A percentile compares a stretch with the other conserved stretches of the same genome.
Conservation (phyloP, 768 basidiomycete genomes). For the Kwoniella sp. region DNA sequence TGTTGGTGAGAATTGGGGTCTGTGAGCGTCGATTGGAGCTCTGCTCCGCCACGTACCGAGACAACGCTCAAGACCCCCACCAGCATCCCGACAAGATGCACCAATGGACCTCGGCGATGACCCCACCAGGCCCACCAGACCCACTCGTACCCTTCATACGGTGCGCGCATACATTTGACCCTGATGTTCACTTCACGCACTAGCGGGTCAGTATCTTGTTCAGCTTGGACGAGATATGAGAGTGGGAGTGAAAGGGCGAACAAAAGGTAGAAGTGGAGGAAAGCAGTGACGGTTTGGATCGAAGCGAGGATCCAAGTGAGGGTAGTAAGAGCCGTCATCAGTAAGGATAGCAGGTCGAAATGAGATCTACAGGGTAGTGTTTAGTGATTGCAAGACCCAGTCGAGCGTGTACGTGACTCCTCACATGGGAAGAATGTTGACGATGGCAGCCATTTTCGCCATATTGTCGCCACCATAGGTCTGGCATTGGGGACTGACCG, state of each 20-base stretch:
- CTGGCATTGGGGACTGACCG: slow-evolving; percentile 5
- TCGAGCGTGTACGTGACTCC: not conserved
- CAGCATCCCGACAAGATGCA: slow-evolving; percentile 11
- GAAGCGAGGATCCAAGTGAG: slow-evolving; percentile 29
- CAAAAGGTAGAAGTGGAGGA: slow-evolving; percentile 40
- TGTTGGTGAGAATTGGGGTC: no score
- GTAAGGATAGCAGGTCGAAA: slow-evolving; percentile 13
- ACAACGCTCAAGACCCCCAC: slow-evolving; percentile 13
- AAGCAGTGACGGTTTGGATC: slow-evolving; percentile 19
- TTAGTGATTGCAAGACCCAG: not conserved
- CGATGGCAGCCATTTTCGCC: not conserved
- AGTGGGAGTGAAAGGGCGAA: slow-evolving; percentile 39
- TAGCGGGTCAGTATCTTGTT: not conserved
- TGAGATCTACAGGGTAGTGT: slow-evolving; percentile 3
- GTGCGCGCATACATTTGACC: slow-evolving; percentile 47
- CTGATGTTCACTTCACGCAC: slow-evolving; percentile 33
- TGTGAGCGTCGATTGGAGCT: no score
- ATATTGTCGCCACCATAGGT: slow-evolving; percentile 5
- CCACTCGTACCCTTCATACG: slow-evolving; percentile 34
- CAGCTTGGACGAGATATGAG: slow-evolving; percentile 19
- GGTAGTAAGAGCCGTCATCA: slow-evolving; percentile 22
- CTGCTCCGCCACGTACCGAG: slow-evolving; percentile 32
- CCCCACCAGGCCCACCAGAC: slow-evolving; percentile 44
- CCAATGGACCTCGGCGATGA: slow-evolving; percentile 31
- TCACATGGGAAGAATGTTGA: slow-evolving; percentile 8